phyloP scores from a whole-genome alignment of 176 grass and related monocot genomes.

The Puccinellia tenuiflora region DNA sequence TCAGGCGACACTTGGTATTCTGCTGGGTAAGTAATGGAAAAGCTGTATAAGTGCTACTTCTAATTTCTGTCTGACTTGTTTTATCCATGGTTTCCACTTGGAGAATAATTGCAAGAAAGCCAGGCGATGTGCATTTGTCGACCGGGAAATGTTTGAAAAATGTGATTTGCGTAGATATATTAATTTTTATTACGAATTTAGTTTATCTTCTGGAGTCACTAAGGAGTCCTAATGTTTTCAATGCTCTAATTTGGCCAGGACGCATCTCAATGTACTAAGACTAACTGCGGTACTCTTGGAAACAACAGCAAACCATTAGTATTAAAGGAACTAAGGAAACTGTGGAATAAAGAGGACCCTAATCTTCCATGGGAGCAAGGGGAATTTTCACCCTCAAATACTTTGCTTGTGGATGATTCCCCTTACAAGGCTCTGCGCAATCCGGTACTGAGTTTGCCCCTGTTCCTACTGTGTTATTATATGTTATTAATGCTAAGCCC shows the following conservation, averaged over 20 bases:
- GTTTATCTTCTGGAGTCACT: conserved; percentile 13
- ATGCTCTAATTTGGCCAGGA: conserved; percentile 47
- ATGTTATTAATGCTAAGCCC: conserved; percentile 5
- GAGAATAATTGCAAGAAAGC: conserved; percentile 11
- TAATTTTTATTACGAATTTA: neutral
- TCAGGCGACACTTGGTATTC: conserved; percentile 60
- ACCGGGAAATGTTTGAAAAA: neutral
- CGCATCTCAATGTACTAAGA: conserved; percentile 63
- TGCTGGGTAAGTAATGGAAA: conserved; percentile 65
- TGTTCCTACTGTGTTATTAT: neutral
- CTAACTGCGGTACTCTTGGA: conserved; percentile 55
- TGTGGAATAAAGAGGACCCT: conserved; percentile 77
- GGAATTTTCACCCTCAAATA: conserved; percentile 79
- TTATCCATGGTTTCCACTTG: conserved; percentile 9
- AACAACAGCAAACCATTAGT: conserved; percentile 69
- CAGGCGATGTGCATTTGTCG: neutral
- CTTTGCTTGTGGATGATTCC: conserved; percentile 94
- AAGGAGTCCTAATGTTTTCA: neutral
- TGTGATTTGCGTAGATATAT: neutral
- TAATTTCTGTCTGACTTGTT: neutral
- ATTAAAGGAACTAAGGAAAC: conserved; percentile 81
- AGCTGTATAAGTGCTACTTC: neutral
- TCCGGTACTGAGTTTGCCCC: conserved; percentile 50
- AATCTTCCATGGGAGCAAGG: conserved; percentile 75
- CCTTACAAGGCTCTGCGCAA: conserved; percentile 92